These are phyloP conservation scores for Phymatotrichopsis omnivora DNA, from an alignment of 2,329 filamentous ascomycete genomes.

Conservation along the genomic window DNA sequence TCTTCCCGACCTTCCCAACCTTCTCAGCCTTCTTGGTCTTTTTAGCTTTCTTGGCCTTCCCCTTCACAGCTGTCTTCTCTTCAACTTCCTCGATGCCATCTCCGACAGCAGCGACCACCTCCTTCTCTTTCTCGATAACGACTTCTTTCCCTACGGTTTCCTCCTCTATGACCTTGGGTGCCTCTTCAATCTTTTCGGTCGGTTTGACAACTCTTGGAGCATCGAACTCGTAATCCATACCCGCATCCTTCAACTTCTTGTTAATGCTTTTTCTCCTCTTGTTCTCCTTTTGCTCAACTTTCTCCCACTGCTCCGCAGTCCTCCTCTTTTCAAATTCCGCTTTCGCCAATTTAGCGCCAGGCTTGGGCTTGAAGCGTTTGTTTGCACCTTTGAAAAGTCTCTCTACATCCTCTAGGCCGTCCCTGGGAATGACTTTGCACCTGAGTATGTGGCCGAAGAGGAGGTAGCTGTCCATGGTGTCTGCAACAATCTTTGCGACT, in stretches of 20 bases:
- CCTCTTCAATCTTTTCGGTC: slow-evolving; percentile 32
- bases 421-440: slow-evolving; percentile 61
- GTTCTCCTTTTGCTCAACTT: slow-evolving; percentile 63
- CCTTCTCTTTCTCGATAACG: slow-evolving; percentile 39
- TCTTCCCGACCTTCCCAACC: slow-evolving; percentile 12
- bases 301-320: slow-evolving; percentile 66
- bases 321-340: slow-evolving; percentile 61
- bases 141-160: slow-evolving; percentile 36
- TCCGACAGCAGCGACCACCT: slow-evolving; percentile 40
- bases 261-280: slow-evolving; percentile 57
- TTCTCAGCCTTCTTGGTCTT: slow-evolving; percentile 29
- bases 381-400: slow-evolving; percentile 87
- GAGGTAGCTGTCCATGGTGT: slow-evolving; percentile 97
- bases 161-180: slow-evolving; percentile 33
- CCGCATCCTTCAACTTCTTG: slow-evolving; percentile 65
- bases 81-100: slow-evolving; percentile 34
- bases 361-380: slow-evolving; percentile 76
- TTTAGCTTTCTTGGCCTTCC: slow-evolving; percentile 37
- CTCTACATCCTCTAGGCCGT: slow-evolving; percentile 34
- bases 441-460: slow-evolving; percentile 90
- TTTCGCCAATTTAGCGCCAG: slow-evolving; percentile 78
- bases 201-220: slow-evolving; percentile 42
- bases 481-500: slow-evolving; percentile 82
- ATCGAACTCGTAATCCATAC: slow-evolving; percentile 64
- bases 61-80: slow-evolving; percentile 36